These are phyloP conservation scores for Rhizopogon vulgaris DNA, from an alignment of 768 basidiomycete genomes.

Conservation along the genomic window DNA sequence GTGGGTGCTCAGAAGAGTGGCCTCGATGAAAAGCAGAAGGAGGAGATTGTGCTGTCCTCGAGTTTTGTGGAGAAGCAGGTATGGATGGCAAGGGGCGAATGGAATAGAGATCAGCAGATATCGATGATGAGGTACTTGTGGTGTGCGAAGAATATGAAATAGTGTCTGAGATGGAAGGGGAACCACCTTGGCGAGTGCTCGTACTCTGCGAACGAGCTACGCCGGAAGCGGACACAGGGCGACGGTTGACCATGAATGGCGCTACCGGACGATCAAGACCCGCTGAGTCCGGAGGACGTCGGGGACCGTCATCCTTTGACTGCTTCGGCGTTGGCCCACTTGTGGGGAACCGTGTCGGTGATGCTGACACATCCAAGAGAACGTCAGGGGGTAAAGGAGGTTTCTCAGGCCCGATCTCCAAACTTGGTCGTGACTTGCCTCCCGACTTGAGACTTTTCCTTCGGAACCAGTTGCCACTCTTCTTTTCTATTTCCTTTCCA, in stretches of 20 bases:
- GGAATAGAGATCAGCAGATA: constrained; percentile 5
- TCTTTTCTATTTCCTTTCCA: constrained; percentile 37
- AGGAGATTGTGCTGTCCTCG: constrained; percentile 8
- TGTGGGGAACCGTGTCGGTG: constrained; percentile 19
- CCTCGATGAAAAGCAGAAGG: constrained; percentile 14
- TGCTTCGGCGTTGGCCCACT: constrained; percentile 16
- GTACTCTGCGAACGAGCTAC: constrained; percentile 6
- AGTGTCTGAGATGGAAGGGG: constrained; percentile 11
- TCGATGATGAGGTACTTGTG: constrained; percentile 6
- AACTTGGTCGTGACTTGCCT: constrained; percentile 17
- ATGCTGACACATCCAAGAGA: constrained; percentile 5
- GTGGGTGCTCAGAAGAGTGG: constrained; percentile 12
- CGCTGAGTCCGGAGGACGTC: constrained; percentile 14
- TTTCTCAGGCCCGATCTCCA: constrained; percentile 12
- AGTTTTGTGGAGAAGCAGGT: constrained; percentile 25
- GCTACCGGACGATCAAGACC: constrained; percentile 2
- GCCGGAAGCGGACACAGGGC: constrained; percentile 3
- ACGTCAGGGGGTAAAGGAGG: constrained; percentile 10
- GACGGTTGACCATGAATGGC: constrained; percentile 11
- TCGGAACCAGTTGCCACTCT: constrained; percentile 28
- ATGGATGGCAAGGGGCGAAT: constrained; percentile 17
- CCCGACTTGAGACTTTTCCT: constrained; percentile 15
- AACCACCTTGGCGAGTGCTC: constrained; percentile 20
- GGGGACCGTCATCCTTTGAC: constrained; percentile 17
- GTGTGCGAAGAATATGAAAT: constrained; percentile 4